A percentile compares a stretch with the other conserved stretches of the same genome.
phyloP scores from a whole-genome alignment of 129 eudicot genomes.

The Saposhnikovia divaricata region DNA sequence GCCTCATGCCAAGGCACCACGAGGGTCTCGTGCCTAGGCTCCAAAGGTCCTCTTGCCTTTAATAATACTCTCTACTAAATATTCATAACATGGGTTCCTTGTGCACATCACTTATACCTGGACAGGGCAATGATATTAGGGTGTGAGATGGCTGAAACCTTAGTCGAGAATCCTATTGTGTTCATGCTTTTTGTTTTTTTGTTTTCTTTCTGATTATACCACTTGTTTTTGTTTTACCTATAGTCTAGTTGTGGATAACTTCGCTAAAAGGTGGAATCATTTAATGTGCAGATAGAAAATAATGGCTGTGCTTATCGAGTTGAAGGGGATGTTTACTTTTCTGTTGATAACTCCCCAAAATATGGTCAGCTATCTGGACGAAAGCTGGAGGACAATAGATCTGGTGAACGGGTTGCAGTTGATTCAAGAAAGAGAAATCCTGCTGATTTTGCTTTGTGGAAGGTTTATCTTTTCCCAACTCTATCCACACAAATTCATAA shows the following conservation, averaged over 20 bases:
- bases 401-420: conserved; percentile 84
- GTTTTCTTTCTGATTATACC: not conserved
- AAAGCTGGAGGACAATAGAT: conserved; percentile 69
- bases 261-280: not conserved
- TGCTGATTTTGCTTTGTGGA: conserved; percentile 92
- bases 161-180: not conserved
- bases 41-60: not conserved
- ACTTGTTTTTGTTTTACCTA: not conserved
- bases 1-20: no score
- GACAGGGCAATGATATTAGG: not conserved
- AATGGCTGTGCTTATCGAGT: conserved; percentile 59
- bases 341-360: conserved; percentile 58
- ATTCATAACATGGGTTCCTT: not conserved
- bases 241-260: not conserved
- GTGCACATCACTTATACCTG: not conserved
- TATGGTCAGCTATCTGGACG: conserved; percentile 70
- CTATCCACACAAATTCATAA: not conserved
- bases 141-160: not conserved
- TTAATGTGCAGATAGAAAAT: conserved; percentile 40
- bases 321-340: conserved; percentile 79
- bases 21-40: no score
- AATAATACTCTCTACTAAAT: not conserved
- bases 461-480: conserved; percentile 30
- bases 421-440: conserved; percentile 75
- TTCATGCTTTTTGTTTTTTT: not conserved